Percentiles rank a stretch among this genome's conserved stretches.
These are phyloP conservation scores for Yamadazyma taylorii DNA, from an alignment of 1,139 yeast species.

Conservation along the genomic window DNA sequence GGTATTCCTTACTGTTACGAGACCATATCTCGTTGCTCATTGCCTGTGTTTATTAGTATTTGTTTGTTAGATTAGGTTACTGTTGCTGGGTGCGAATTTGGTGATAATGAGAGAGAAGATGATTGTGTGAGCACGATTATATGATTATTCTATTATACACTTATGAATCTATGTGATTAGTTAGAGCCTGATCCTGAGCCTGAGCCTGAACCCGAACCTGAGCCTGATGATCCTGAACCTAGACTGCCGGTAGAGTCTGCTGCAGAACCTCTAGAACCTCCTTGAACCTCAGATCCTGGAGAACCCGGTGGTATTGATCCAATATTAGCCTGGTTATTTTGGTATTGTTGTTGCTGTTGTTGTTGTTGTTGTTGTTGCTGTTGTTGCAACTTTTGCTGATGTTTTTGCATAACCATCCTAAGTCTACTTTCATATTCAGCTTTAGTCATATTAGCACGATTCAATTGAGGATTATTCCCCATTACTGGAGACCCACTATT, in stretches of 20 bases:
- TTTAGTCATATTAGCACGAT: constrained; percentile 22
- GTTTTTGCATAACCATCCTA: constrained; percentile 27
- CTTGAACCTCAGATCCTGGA: too few relatives aligned
- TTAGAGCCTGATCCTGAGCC: constrained; percentile 5
- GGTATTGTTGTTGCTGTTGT: constrained; percentile 1
- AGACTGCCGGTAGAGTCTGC: constrained; percentile 7
- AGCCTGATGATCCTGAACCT: constrained; percentile 6
- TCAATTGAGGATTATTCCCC: constrained; percentile 20
- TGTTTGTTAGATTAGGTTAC: neutral
- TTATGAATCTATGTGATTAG: too few relatives aligned
- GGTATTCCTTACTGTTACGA: too few relatives aligned
- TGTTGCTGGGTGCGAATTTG: too few relatives aligned
- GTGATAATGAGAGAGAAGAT: too few relatives aligned
- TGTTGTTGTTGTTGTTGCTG: constrained; percentile 8
- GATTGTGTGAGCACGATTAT: neutral
- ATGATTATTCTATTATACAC: too few relatives aligned
- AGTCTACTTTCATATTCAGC: constrained; percentile 32
- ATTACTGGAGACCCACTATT: constrained; percentile 16
- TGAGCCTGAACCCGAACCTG: constrained; percentile 5
- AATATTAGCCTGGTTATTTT: too few relatives aligned
- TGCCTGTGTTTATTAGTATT: too few relatives aligned
- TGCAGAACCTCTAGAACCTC: neutral
- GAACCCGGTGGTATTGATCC: too few relatives aligned
- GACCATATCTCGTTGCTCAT: too few relatives aligned
- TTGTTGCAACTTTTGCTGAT: constrained; percentile 21